These are phyloP conservation scores for Saccharomycopsis amapae DNA, from an alignment of 805 yeast genomes.

Conservation along the genomic window DNA sequence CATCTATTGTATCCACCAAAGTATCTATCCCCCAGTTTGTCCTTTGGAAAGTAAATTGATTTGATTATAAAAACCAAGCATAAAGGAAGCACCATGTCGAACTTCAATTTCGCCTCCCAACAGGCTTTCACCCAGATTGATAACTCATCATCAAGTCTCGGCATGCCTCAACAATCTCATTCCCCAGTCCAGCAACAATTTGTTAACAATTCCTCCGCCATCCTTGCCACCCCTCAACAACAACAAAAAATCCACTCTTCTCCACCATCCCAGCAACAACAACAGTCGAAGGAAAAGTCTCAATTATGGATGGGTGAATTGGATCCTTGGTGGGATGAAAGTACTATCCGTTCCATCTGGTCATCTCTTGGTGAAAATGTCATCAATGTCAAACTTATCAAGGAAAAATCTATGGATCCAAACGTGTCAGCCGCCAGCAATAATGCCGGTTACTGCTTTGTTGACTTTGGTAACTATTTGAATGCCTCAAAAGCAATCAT, in stretches of 20 bases:
- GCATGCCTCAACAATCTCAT: background rate
- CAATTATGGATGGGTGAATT: constrained; percentile 86
- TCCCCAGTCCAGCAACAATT: background rate
- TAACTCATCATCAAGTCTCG: background rate
- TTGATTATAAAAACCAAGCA: background rate
- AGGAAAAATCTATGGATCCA: constrained; percentile 45
- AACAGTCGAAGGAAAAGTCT: constrained; percentile 21
- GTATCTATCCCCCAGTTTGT: no score
- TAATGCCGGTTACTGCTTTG: constrained; percentile 75
- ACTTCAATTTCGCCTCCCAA: background rate
- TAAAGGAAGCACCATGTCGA: background rate
- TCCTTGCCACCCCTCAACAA: background rate
- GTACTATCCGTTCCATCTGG: constrained; percentile 63
- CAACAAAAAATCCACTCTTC: constrained; percentile 1
- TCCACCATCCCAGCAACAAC: constrained; percentile 6
- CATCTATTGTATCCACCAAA: no score
- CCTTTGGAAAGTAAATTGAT: no score
- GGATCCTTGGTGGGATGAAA: constrained; percentile 79
- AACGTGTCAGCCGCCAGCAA: constrained; percentile 25
- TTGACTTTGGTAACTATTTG: constrained; percentile 56
- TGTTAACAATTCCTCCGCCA: background rate
- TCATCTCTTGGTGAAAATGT: constrained; percentile 51
- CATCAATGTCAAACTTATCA: constrained; percentile 60
- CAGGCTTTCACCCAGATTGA: background rate
- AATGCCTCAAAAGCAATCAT: constrained; percentile 60